Evolutionary conservation across 768 basidiomycete species (phyloP), one percentile per base, ranked within the genome.

Genomic region (Strobilomyces echinocephalus): DNA sequence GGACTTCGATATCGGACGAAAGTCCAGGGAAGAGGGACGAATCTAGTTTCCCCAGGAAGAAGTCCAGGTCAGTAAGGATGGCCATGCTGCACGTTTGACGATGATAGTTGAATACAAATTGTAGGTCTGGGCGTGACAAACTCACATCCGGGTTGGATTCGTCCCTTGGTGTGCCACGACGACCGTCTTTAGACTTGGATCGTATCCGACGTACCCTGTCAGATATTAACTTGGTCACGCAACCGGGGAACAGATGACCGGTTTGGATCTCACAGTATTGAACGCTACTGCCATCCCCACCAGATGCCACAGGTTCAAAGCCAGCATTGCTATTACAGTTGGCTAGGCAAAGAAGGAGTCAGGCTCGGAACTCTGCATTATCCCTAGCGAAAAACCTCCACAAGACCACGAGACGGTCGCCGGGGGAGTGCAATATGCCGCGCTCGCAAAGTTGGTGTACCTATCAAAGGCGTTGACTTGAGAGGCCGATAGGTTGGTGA

Each of bases 121-220:
- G 1, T 28, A 26, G 5, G 6, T 33, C 58, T 77, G 75, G 44
- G 79, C 69, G 55, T 70, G 74, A 53, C 76, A 61, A 1, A 76
- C 82, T 53, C 12, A 73, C 72, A 70, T 48, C n/a, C 65, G 49
- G 1, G 51, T 56, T 9, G 43, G 6, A 30, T 71, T 42, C 4
- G 68, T 73, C 54, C 73, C 73, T 33, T 76, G 63, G 42, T 76
- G 74, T 1, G 70, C 54, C 8, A 74, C 72, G 45, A 75, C 69
- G 35, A 74, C 73, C 3, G 63, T 66, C 8, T 62, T 6, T 21
- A 75, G 60, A 1, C 54, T 63, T 0, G 78, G 73, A 52, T 76
- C 76, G 54, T 70, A 81, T 20, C 80, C 80, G 18, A 82, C 80
- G 49, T 69, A 80, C 79, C 79, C 80, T 81, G 24, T 28, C 5